Base-by-base conservation (phyloP, 176 grass and related monocot species). In the Themeda triandra region DNA sequence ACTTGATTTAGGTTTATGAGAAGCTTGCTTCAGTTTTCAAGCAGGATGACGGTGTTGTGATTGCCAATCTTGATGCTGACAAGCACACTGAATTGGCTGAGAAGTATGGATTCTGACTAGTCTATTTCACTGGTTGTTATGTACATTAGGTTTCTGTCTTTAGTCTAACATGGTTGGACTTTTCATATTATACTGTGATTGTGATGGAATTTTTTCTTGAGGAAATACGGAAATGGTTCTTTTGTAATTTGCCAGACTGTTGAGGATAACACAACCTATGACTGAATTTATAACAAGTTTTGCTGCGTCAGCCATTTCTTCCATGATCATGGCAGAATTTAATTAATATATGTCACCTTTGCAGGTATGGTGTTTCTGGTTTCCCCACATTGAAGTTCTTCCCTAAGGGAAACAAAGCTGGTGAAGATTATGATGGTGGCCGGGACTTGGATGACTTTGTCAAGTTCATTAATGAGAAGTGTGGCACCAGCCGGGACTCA, bases 1-100 rank as follows among this genome's bases (percentile, higher is more conserved):
- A 40, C 46, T 78, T 84, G 29, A 79, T 69, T 77, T 86, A 99
- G 96, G 81, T 76, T 81, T 99, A 99, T 79, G 96, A 99, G 86
- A 99, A 99, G 81, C 37, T 91, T 41, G 93, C 89, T 63, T 88
- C 86, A 78, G 91, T 81, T 80, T 99, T 77, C 83, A 96, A 91
- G 82, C 77, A 72, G 44, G 96, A 99, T 5, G 86, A 90, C 6
- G 80, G 80, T 87, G 93, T 96, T 27, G 83, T 98, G 54, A 92
- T 96, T 69, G 96, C 96, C 49, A 98, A 98, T 72, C 68, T 98
- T 86, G 96, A 98, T 92, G 96, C 96, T 84, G 96, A 98, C 86
- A 95, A 95, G 73, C 81, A 92, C 91, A 96, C 81, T 32, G 86
- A 81, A 53, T 85, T 99, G 66, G 96, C 91, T 83, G 89, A 93